Evolutionary conservation across 106 monocot genomes (phyloP).

Genomic region (Dendrobium officinale): DNA sequence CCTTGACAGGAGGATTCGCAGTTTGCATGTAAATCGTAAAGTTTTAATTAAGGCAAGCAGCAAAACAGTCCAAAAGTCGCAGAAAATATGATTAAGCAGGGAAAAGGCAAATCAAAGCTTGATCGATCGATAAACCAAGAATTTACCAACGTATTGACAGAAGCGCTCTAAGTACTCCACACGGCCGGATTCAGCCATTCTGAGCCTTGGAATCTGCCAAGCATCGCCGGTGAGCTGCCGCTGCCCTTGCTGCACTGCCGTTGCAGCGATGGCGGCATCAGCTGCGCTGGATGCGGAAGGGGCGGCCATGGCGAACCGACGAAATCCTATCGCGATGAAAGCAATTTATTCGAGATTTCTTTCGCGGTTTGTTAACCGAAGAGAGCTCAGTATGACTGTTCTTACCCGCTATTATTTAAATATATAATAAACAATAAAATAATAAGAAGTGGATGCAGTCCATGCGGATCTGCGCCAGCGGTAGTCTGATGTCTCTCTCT

Average conservation of each 20-base stretch:
- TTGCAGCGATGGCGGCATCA: constrained; percentile 16
- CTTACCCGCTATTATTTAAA: not conserved
- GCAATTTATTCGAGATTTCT: not conserved
- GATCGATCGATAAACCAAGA: not conserved
- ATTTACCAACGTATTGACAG: constrained; percentile 63
- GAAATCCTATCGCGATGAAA: not conserved
- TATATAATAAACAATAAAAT: no score
- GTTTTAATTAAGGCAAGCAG: no score
- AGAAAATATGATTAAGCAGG: not conserved
- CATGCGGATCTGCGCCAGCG: no score
- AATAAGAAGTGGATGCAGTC: no score
- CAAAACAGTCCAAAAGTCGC: not conserved
- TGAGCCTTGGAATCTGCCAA: constrained; percentile 22
- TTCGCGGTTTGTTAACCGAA: not conserved
- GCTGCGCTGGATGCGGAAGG: not conserved
- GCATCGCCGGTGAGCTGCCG: not conserved
- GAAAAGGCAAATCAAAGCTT: not conserved
- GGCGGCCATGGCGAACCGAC: not conserved
- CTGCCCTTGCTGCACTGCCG: not conserved
- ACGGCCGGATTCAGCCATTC: constrained; percentile 33
- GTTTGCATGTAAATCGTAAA: no score
- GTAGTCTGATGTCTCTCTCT: no score
- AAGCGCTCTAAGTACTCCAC: constrained; percentile 54
- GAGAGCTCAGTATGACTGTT: not conserved
- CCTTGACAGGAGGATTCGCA: no score